These are phyloP conservation scores for Penicillium lagena DNA, from an alignment of 495 filamentous ascomycete species.

Conservation along the genomic window DNA sequence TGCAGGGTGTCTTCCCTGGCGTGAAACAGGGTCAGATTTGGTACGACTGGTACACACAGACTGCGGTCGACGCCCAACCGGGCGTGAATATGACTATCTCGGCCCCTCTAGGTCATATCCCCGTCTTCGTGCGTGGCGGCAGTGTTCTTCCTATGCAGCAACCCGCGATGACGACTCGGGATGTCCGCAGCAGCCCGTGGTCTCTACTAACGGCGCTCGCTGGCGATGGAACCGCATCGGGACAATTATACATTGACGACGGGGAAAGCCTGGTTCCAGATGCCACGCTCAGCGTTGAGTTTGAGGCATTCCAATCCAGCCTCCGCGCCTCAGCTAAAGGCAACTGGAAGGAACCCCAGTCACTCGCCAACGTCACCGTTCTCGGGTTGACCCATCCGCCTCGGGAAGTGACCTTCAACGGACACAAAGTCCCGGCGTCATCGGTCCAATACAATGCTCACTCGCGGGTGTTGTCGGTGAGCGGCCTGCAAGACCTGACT, in stretches of 20 bases:
- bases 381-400: slow-evolving; percentile 47
- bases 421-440: slow-evolving; percentile 22
- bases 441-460: slow-evolving; percentile 44
- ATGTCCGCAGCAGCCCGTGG: slow-evolving; percentile 63
- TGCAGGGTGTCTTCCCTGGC: slow-evolving; percentile 76
- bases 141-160: slow-evolving; percentile 65
- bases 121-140: slow-evolving; percentile 68
- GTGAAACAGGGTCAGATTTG: slow-evolving; percentile 55
- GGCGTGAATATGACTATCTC: slow-evolving; percentile 66
- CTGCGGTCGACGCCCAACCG: slow-evolving; percentile 42
- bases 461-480: slow-evolving; percentile 43
- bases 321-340: slow-evolving; percentile 46
- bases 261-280: slow-evolving; percentile 62
- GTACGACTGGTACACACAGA: slow-evolving; percentile 79
- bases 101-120: slow-evolving; percentile 74
- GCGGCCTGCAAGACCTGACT: slow-evolving; percentile 44
- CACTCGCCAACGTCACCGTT: slow-evolving; percentile 60
- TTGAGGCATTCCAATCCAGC: slow-evolving; percentile 38
- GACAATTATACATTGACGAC: slow-evolving; percentile 75
- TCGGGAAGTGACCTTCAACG: slow-evolving; percentile 46
- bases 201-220: slow-evolving; percentile 59
- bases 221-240: slow-evolving; percentile 51
- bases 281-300: slow-evolving; percentile 52
- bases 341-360: slow-evolving; percentile 51
- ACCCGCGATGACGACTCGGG: slow-evolving; percentile 61